phyloP scores from a whole-genome alignment of 2,329 filamentous ascomycete genomes.

The Colletotrichum lindemuthianum region DNA sequence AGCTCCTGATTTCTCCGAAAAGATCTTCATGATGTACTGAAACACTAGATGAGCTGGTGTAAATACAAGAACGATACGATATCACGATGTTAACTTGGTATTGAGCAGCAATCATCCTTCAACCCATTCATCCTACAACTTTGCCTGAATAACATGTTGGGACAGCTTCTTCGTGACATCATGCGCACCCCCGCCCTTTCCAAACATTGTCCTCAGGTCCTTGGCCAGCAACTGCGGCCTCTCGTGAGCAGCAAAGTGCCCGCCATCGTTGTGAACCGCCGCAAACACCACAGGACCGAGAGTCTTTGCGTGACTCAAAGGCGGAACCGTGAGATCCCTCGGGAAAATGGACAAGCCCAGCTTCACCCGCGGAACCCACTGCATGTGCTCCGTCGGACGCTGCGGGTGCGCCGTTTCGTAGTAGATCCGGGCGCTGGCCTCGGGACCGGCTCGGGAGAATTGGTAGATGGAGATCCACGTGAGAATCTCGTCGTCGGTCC shows the following conservation, averaged over 20 bases:
- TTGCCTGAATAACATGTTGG: neutral
- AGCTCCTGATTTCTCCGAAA: no score
- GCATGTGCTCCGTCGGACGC: conserved; percentile 48
- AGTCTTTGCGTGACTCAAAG: conserved; percentile 65
- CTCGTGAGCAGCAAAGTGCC: conserved; percentile 72
- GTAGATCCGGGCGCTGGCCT: conserved; percentile 75
- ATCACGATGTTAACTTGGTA: no score
- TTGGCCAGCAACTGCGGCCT: conserved; percentile 60
- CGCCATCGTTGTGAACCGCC: conserved; percentile 58
- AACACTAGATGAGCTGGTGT: no score
- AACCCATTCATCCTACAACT: neutral
- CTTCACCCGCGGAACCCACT: conserved; percentile 49
- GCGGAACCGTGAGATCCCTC: conserved; percentile 64
- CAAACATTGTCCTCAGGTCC: conserved; percentile 69
- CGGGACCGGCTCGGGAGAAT: conserved; percentile 75
- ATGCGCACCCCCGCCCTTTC: conserved; percentile 57
- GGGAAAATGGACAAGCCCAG: conserved; percentile 66
- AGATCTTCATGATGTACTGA: no score
- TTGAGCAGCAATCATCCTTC: no score
- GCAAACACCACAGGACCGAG: conserved; percentile 70
- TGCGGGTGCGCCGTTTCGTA: conserved; percentile 68
- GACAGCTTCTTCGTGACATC: conserved; percentile 42
- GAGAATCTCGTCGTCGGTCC: conserved; percentile 80
- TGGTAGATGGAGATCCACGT: conserved; percentile 81
- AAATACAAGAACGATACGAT: no score